Conservation (phyloP, 768 basidiomycete genomes). For the Suillus placidus region DNA sequence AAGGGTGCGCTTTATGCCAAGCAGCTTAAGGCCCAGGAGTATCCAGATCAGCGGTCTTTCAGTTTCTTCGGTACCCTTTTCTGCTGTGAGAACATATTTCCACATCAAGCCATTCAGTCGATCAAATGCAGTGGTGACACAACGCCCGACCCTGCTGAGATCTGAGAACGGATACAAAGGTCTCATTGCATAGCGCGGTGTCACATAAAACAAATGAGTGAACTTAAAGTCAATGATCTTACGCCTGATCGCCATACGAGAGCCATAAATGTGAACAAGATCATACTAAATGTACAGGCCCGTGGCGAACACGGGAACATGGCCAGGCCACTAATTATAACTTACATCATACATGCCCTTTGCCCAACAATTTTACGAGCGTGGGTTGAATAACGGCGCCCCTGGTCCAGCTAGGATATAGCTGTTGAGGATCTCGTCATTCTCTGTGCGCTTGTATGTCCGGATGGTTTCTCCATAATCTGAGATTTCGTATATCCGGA, state of each 20-base stretch:
- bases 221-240: not conserved
- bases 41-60: not conserved
- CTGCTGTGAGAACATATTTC: constrained; percentile 8
- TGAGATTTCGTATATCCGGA: constrained; percentile 85
- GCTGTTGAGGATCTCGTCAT: constrained; percentile 66
- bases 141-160: not conserved
- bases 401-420: constrained; percentile 59
- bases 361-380: constrained; percentile 7
- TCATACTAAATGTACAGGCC: not conserved
- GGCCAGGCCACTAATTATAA: constrained; percentile 4
- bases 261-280: not conserved
- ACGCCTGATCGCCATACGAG: not conserved
- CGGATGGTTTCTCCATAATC: constrained; percentile 91
- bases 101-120: not conserved
- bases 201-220: too few relatives aligned
- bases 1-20: constrained; percentile 2
- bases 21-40: not conserved
- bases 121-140: not conserved
- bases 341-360: not conserved
- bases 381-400: constrained; percentile 39
- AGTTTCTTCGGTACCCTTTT: not conserved
- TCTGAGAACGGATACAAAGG: not conserved
- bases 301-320: constrained; percentile 1
- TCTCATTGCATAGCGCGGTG: not conserved
- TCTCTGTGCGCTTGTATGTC: constrained; percentile 83